A percentile compares a stretch with the other conserved stretches of the same genome.
phyloP scores from a whole-genome alignment of 177 flowering plant genomes.

The Vitis hybrid region DNA sequence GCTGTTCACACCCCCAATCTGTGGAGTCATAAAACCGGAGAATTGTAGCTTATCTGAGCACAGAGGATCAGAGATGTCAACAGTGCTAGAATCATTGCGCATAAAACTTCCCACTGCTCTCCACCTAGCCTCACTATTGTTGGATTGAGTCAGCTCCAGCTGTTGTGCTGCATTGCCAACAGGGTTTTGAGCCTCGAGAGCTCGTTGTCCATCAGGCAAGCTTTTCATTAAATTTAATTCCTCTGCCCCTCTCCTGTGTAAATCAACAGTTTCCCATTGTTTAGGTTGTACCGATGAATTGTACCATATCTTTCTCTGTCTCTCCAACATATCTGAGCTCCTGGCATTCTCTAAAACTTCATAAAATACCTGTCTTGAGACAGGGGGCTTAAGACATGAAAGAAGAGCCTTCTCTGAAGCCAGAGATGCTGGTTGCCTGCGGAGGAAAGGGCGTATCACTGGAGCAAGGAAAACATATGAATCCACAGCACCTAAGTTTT shows the following conservation, averaged over 20 bases:
- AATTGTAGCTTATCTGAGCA: slow-evolving; percentile 76
- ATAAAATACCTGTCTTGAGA: slow-evolving; percentile 66
- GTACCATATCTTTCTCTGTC: slow-evolving; percentile 98
- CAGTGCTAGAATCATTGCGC: slow-evolving; percentile 33
- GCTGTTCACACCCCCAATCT: slow-evolving; percentile 59
- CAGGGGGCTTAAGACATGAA: slow-evolving; percentile 87
- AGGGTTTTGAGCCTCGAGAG: slow-evolving; percentile 33
- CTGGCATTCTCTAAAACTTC: slow-evolving; percentile 71
- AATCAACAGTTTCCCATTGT: slow-evolving; percentile 48
- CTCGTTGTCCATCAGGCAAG: slow-evolving; percentile 54
- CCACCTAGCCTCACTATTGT: slow-evolving; percentile 45
- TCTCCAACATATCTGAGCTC: slow-evolving; percentile 92
- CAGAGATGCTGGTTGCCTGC: slow-evolving; percentile 85
- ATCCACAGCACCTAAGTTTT: slow-evolving; percentile 88
- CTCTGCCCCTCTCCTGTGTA: slow-evolving; percentile 36
- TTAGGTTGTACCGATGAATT: slow-evolving; percentile 57
- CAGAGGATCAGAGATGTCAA: slow-evolving; percentile 51
- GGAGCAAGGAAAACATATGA: slow-evolving; percentile 91
- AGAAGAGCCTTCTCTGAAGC: slow-evolving; percentile 74
- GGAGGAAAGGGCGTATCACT: slow-evolving; percentile 76
- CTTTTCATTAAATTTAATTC: slow-evolving; percentile 44
- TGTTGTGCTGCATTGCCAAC: slow-evolving; percentile 24
- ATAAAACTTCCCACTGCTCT: slow-evolving; percentile 48
- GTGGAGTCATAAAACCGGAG: slow-evolving; percentile 81
- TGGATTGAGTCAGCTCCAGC: slow-evolving; percentile 28